These are phyloP conservation scores for Russula sp. DNA, from an alignment of 768 basidiomycete genomes.

Conservation along the genomic window DNA sequence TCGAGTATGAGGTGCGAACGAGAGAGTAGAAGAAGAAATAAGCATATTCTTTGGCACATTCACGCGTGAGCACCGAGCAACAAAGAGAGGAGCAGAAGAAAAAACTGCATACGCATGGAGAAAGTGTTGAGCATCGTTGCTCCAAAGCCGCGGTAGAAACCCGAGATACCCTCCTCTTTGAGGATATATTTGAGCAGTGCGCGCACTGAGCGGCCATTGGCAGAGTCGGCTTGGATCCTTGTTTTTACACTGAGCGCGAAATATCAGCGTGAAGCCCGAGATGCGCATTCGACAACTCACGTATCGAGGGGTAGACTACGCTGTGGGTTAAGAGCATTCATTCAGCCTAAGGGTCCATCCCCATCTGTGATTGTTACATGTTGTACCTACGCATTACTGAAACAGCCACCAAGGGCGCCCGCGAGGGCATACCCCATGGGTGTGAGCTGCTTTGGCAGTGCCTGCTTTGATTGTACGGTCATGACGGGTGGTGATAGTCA, in stretches of 20 bases:
- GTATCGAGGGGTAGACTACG: constrained; percentile 89
- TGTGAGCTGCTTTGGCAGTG: constrained; percentile 62
- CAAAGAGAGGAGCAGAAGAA: background rate
- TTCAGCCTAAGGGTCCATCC: constrained; percentile 2
- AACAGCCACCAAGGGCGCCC: constrained; percentile 90
- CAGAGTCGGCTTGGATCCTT: constrained; percentile 79
- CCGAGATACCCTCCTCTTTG: constrained; percentile 74
- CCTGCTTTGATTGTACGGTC: constrained; percentile 43
- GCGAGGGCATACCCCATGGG: constrained; percentile 88
- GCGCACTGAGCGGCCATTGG: constrained; percentile 59
- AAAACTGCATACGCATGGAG: constrained; percentile 75
- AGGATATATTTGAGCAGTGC: constrained; percentile 67
- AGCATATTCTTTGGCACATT: constrained; percentile 74
- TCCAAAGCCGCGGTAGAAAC: constrained; percentile 87
- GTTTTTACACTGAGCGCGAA: constrained; percentile 75
- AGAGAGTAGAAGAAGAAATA: constrained; percentile 99
- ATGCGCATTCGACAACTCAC: constrained; percentile 36
- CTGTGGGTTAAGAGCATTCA: constrained; percentile 41
- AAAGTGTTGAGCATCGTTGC: constrained; percentile 99
- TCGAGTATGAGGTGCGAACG: constrained; percentile 80
- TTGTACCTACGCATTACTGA: constrained; percentile 80
- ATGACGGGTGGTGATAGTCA: constrained; percentile 31
- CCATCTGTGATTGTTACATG: background rate
- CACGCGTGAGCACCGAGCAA: constrained; percentile 4
- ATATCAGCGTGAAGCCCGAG: background rate